phyloP scores from a whole-genome alignment of 306 rosid genomes.

The Hippophae tibetana region DNA sequence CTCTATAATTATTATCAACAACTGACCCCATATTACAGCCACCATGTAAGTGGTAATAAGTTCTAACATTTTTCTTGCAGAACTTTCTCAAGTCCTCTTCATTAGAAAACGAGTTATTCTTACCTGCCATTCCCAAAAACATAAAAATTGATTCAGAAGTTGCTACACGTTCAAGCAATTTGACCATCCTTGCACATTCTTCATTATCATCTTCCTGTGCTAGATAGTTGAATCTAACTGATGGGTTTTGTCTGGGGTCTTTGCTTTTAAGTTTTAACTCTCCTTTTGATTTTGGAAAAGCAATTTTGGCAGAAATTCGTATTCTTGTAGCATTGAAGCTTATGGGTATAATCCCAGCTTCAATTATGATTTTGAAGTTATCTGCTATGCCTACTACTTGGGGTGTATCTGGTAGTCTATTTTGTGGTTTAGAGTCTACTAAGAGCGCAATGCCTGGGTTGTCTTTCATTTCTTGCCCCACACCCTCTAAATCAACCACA shows the following conservation, averaged over 20 bases:
- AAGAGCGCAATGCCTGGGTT: constrained; percentile 52
- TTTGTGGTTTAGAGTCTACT: constrained; percentile 38
- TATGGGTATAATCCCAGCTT: constrained; percentile 49
- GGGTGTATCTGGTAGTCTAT: constrained; percentile 55
- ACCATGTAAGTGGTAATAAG: constrained; percentile 69
- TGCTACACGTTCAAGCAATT: constrained; percentile 42
- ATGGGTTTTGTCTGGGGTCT: constrained; percentile 60
- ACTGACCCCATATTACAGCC: constrained; percentile 52
- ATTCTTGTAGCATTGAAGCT: constrained; percentile 40
- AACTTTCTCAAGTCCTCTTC: constrained; percentile 28
- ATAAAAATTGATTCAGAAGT: constrained; percentile 42
- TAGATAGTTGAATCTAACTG: constrained; percentile 59
- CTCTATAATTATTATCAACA: constrained; percentile 44
- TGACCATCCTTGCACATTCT: constrained; percentile 40
- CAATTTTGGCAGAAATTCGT: constrained; percentile 48
- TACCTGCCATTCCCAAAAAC: constrained; percentile 33
- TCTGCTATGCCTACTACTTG: constrained; percentile 56
- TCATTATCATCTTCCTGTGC: constrained; percentile 34
- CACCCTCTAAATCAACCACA: constrained; percentile 27
- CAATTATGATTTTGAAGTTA: constrained; percentile 41
- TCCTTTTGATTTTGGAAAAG: constrained; percentile 52
- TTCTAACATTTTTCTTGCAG: constrained; percentile 48
- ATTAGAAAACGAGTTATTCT: constrained; percentile 17
- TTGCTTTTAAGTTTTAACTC: constrained; percentile 37
- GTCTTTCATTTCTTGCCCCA: constrained; percentile 72